Percentiles rank a stretch among this genome's conserved stretches.
phyloP scores from a whole-genome alignment of 139 green algal species.

The Spirogloea muscicola region DNA sequence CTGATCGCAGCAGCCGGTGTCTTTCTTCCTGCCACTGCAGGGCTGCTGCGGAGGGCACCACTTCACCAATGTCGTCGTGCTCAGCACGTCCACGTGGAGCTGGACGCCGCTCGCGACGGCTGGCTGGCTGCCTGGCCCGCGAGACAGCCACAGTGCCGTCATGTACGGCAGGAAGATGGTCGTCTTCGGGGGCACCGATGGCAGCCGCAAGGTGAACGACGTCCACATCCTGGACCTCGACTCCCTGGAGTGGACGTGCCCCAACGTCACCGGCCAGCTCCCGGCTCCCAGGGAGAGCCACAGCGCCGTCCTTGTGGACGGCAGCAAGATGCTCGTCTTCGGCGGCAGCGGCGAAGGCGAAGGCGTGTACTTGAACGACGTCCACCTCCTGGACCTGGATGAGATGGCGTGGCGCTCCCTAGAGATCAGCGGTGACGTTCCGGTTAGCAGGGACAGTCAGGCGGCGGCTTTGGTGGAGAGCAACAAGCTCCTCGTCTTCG shows the following conservation, averaged over 20 bases:
- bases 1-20: too few species aligned
- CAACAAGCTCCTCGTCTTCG: slow-evolving; percentile 22
- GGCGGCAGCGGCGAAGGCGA: background rate
- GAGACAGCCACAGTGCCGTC: too few species aligned
- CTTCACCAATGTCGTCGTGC: too few species aligned
- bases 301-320: background rate
- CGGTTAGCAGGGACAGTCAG: background rate
- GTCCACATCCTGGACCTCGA: slow-evolving; percentile 72
- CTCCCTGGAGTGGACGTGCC: slow-evolving; percentile 60
- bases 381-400: background rate
- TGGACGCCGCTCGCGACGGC: too few species aligned
- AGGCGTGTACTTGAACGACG: background rate
- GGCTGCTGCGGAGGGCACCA: too few species aligned
- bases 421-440: background rate
- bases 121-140: too few species aligned
- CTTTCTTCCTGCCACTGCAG: too few species aligned
- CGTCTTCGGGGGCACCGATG: slow-evolving; percentile 77
- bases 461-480: slow-evolving; percentile 58
- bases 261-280: background rate
- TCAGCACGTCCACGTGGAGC: too few species aligned
- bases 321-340: background rate
- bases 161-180: too few species aligned
- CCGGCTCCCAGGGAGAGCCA: background rate
- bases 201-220: slow-evolving; percentile 80
- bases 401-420: background rate